Percentiles rank a stretch among this genome's conserved stretches.
These are phyloP conservation scores for Ganoderma multipileum DNA, from an alignment of 1,284 basidiomycete species.

Conservation along the genomic window DNA sequence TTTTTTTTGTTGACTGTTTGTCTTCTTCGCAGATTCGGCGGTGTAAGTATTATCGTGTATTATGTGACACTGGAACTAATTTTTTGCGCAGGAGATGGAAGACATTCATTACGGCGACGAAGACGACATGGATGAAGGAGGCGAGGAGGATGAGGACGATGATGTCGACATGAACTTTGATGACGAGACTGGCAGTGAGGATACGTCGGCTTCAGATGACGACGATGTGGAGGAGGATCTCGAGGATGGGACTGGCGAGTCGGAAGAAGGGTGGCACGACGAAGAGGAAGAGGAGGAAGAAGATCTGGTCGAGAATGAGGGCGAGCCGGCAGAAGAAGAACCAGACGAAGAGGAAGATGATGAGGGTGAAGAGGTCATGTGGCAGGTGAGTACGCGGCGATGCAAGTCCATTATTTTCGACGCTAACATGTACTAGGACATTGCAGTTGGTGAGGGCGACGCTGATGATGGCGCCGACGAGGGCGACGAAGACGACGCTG, in stretches of 20 bases:
- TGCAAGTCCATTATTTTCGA: not conserved
- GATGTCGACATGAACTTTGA: slow-evolving; percentile 90
- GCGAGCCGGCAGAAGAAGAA: slow-evolving; percentile 57
- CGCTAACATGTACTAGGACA: slow-evolving; percentile 55
- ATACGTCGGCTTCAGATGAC: slow-evolving; percentile 75
- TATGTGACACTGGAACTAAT: slow-evolving; percentile 10
- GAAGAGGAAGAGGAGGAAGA: slow-evolving; percentile 74
- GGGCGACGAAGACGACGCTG: slow-evolving; percentile 48
- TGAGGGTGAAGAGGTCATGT: slow-evolving; percentile 64
- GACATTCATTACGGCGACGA: slow-evolving; percentile 72
- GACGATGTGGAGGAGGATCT: slow-evolving; percentile 69
- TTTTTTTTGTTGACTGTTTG: too few species aligned
- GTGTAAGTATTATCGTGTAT: slow-evolving; percentile 59
- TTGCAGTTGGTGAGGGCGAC: slow-evolving; percentile 48
- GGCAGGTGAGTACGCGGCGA: slow-evolving; percentile 64
- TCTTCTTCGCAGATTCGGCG: slow-evolving; percentile 65
- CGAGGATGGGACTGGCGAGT: slow-evolving; percentile 66
- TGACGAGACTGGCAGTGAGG: slow-evolving; percentile 82
- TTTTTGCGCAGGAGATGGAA: slow-evolving; percentile 75
- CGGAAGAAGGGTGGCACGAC: slow-evolving; percentile 68
- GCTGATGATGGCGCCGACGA: slow-evolving; percentile 53
- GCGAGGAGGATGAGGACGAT: slow-evolving; percentile 74
- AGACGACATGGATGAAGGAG: slow-evolving; percentile 84
- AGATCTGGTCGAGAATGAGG: slow-evolving; percentile 61
- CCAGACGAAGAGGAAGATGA: slow-evolving; percentile 52